Evolutionary conservation across 371 early-diverging fungal species (phyloP), one percentile per base, ranked within the genome.

Genomic region (Mucor saturninus): DNA sequence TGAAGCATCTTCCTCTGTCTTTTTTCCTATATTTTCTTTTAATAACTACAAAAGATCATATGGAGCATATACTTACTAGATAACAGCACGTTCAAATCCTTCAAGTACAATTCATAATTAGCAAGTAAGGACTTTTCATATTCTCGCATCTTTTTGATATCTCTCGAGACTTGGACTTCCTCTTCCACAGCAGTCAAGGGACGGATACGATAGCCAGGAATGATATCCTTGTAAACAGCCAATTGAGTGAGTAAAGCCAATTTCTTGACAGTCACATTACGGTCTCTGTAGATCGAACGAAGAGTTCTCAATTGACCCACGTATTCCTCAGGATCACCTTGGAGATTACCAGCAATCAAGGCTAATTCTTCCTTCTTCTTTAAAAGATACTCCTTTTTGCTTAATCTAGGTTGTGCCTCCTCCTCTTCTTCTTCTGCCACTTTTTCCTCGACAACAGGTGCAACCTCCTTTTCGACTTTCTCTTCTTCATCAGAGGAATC

Each of bases 161-260:
- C 97, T 74, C 92, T 94, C 37, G 95, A 90, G 1, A 97, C 93
- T 61, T 91, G 68, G 21, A 71, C 79, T 43, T 72, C 66, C 74
- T 88, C 81, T 75, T 97, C 97, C 63, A 86, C 80, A 42, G 90
- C 93, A 0, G 95, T 88, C 59, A 95, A 76, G 40, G 89, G 84
- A 39, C 98, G 93, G 63, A 97, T 96, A 56, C 94, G 89, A 79
- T 97, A 97, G 10, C 93, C 96, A 1, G 98, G 98, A 45, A 96
- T 84, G 68, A 98, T 93, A 74, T 98, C 98, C 62, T 91, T 87
- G 80, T 89, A 96, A 1, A 98, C 91, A 3, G 95, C 93, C 38
- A 96, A 77, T 69, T 93, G 94, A 4, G 95, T 91, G 48, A 97
- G 74, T 38, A 95, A 74, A 1, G 90, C 91, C 43, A 96, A 67